Percentiles rank a stretch among this genome's conserved stretches.
Conservation (phyloP, 345 rosid species). For the Turnera subulata region DNA sequence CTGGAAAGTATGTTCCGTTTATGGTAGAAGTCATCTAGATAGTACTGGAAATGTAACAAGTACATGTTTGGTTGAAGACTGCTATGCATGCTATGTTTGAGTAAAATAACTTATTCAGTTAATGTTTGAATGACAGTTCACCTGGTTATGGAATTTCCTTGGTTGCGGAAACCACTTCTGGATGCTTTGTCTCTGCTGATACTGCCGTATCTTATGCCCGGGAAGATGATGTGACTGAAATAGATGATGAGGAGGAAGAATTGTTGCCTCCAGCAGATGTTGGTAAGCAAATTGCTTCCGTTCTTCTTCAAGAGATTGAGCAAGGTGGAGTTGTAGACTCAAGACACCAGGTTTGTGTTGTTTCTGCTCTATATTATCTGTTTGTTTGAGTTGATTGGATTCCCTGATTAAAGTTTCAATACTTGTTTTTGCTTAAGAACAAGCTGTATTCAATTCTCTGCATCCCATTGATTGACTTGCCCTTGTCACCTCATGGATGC, state of each 20-base stretch:
- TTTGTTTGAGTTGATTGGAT: background rate
- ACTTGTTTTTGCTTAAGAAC: background rate
- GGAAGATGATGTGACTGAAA: conserved; percentile 41
- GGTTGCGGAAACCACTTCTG: conserved; percentile 87
- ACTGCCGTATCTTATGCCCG: conserved; percentile 53
- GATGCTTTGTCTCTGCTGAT: conserved; percentile 76
- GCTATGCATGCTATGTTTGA: too few relatives aligned
- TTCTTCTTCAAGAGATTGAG: conserved; percentile 83
- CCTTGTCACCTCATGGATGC: too few relatives aligned
- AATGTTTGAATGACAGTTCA: conserved; percentile 50
- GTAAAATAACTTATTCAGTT: too few relatives aligned
- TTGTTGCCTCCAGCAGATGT: conserved; percentile 63
- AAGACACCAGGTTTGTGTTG: conserved; percentile 66
- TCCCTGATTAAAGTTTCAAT: background rate
- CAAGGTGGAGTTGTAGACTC: conserved; percentile 97
- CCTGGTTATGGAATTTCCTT: conserved; percentile 89
- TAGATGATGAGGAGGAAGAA: conserved; percentile 56
- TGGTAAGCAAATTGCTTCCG: conserved; percentile 71
- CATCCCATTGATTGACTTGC: background rate
- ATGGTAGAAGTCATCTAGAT: too few relatives aligned
- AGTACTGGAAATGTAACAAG: too few relatives aligned
- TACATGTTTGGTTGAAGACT: too few relatives aligned
- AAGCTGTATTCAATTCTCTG: background rate
- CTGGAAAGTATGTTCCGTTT: too few relatives aligned
- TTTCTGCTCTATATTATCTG: background rate